These are phyloP conservation scores for Magnusiomyces ingens DNA, from an alignment of 1,139 yeast genomes.

Conservation along the genomic window DNA sequence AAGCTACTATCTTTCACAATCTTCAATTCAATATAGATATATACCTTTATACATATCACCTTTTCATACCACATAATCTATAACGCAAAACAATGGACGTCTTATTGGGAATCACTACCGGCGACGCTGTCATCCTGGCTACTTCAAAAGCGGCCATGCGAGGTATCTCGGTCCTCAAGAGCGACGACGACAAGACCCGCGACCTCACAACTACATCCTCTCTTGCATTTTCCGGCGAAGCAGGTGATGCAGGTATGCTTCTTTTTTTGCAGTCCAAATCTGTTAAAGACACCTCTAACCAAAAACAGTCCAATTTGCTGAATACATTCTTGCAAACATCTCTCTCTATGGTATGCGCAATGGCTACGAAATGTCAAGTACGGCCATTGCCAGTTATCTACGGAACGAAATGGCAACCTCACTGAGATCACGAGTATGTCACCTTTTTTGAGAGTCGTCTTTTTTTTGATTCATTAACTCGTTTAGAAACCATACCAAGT, in stretches of 20 bases:
- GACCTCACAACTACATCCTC: slow-evolving; percentile 67
- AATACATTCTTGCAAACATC: slow-evolving; percentile 85
- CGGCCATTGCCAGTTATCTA: slow-evolving; percentile 82
- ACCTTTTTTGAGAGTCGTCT: not conserved
- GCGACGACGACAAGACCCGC: slow-evolving; percentile 83
- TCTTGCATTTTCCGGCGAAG: slow-evolving; percentile 89
- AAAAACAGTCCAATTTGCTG: slow-evolving; percentile 95
- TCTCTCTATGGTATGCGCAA: slow-evolving; percentile 86
- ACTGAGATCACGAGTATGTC: slow-evolving; percentile 61
- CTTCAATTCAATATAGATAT: not conserved
- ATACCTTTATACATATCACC: not conserved
- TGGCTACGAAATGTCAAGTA: slow-evolving; percentile 56
- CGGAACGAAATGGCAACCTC: slow-evolving; percentile 85
- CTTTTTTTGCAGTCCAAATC: slow-evolving; percentile 46
- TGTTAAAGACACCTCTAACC: not conserved
- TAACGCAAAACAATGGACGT: slow-evolving; percentile 61
- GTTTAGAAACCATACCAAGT: slow-evolving; percentile 84
- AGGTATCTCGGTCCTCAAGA: slow-evolving; percentile 85
- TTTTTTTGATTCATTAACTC: not conserved
- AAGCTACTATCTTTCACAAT: not conserved
- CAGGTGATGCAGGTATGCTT: slow-evolving; percentile 70
- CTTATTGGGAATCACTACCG: slow-evolving; percentile 75
- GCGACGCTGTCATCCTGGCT: slow-evolving; percentile 77
- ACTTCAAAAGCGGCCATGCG: slow-evolving; percentile 92
- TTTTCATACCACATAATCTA: no score